These are phyloP conservation scores for Amanita exitialis DNA, from an alignment of 768 basidiomycete genomes.

Conservation along the genomic window DNA sequence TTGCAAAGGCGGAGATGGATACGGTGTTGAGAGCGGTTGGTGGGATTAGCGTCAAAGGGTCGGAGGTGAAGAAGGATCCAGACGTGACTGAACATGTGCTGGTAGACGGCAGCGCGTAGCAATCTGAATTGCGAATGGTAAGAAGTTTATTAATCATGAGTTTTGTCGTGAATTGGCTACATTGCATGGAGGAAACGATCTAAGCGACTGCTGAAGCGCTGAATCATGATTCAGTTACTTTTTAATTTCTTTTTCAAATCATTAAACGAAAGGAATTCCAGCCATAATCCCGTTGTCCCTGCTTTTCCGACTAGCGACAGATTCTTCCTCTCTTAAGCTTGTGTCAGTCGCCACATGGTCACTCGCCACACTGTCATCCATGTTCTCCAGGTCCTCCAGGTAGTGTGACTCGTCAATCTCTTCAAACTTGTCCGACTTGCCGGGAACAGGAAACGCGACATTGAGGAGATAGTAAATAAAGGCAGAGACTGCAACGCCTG, in stretches of 20 bases:
- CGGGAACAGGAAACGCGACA: slow-evolving; percentile 46
- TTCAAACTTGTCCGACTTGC: slow-evolving; percentile 34
- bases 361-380: too few relatives aligned
- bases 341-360: background rate
- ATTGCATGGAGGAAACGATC: too few relatives aligned
- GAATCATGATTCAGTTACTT: too few relatives aligned
- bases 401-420: slow-evolving; percentile 32
- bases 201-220: too few relatives aligned
- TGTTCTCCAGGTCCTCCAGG: background rate
- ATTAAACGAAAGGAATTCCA: too few relatives aligned
- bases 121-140: too few relatives aligned
- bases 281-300: too few relatives aligned
- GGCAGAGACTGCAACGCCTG: slow-evolving; percentile 66
- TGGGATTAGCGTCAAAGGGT: background rate
- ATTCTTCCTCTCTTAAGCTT: background rate
- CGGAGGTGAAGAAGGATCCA: slow-evolving; percentile 4
- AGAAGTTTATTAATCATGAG: too few relatives aligned
- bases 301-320: too few relatives aligned
- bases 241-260: too few relatives aligned
- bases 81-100: background rate
- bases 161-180: too few relatives aligned
- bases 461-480: slow-evolving; percentile 55
- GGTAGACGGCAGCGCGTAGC: background rate
- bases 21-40: slow-evolving; percentile 5
- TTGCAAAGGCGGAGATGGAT: slow-evolving; percentile 3